Percentiles rank a stretch among this genome's conserved stretches.
Conservation (phyloP, 75 land plant species). For the Selaginella tamariscina region DNA sequence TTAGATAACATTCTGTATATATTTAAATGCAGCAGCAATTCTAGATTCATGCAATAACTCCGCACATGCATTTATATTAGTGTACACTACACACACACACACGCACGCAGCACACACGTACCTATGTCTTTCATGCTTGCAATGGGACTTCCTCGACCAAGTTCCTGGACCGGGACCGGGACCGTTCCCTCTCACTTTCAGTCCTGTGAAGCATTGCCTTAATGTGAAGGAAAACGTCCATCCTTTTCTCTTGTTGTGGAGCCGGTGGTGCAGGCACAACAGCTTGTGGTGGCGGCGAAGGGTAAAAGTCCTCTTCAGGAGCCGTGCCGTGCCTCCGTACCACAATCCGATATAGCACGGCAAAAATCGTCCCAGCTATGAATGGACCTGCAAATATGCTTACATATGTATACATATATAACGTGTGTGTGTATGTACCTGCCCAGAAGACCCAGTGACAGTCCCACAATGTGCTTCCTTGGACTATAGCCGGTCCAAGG, state of each 20-base stretch:
- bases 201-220: slow-evolving; percentile 9
- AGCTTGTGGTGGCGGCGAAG: neutral
- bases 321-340: neutral
- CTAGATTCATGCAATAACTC: too few relatives aligned
- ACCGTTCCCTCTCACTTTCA: slow-evolving; percentile 1
- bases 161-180: neutral
- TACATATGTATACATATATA: too few relatives aligned
- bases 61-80: too few relatives aligned
- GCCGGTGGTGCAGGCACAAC: neutral
- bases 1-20: too few relatives aligned
- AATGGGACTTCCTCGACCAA: neutral
- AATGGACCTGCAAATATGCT: too few relatives aligned
- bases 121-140: too few relatives aligned
- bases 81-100: too few relatives aligned
- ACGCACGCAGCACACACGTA: too few relatives aligned
- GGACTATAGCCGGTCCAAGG: slow-evolving; percentile 6
- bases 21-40: too few relatives aligned
- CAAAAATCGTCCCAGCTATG: slow-evolving; percentile 9
- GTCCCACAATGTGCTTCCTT: slow-evolving; percentile 2
- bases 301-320: neutral
- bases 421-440: too few relatives aligned
- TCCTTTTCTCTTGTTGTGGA: neutral
- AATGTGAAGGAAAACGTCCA: slow-evolving; percentile 13
- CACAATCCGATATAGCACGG: neutral
- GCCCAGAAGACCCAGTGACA: slow-evolving; percentile 7